phyloP scores from a whole-genome alignment of 2,329 filamentous ascomycete genomes.

The Calonectria pseudoreteaudii region DNA sequence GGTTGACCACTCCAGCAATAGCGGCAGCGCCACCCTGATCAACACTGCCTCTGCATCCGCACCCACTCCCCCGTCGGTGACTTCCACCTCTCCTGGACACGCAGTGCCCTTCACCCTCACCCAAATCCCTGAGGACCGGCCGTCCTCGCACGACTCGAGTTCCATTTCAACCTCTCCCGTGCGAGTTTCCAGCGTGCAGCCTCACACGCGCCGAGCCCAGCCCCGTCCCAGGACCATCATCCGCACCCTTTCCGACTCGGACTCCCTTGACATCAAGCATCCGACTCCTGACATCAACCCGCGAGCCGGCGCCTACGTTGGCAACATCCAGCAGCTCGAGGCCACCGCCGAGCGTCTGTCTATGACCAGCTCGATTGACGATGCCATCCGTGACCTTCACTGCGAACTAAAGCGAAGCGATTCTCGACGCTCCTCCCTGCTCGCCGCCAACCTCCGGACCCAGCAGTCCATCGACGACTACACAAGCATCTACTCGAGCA shows the following conservation, averaged over 20 bases:
- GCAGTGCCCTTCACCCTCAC: conserved; percentile 25
- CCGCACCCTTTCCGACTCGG: conserved; percentile 58
- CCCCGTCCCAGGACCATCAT: conserved; percentile 60
- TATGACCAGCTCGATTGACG: conserved; percentile 79
- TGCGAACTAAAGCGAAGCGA: conserved; percentile 77
- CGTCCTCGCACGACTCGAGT: conserved; percentile 27
- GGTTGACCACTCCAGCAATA: conserved; percentile 33
- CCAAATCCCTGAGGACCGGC: conserved; percentile 29
- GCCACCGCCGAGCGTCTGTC: conserved; percentile 81
- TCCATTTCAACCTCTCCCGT: conserved; percentile 44
- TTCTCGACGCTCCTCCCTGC: conserved; percentile 73
- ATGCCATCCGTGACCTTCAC: conserved; percentile 81
- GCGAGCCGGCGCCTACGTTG: conserved; percentile 70
- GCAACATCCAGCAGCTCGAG: conserved; percentile 80
- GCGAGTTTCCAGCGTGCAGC: conserved; percentile 53
- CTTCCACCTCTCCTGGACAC: conserved; percentile 35
- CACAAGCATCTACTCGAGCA: conserved; percentile 44
- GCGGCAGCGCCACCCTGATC: conserved; percentile 35
- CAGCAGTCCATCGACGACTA: conserved; percentile 30
- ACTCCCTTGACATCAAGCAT: conserved; percentile 62
- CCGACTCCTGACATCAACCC: conserved; percentile 72
- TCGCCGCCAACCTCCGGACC: conserved; percentile 59
- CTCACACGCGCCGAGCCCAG: conserved; percentile 56
- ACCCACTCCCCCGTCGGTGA: conserved; percentile 24
- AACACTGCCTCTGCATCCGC: conserved; percentile 30